Evolutionary conservation across 176 grass and related monocot species (phyloP).

Genomic region (Thalia dealbata): DNA sequence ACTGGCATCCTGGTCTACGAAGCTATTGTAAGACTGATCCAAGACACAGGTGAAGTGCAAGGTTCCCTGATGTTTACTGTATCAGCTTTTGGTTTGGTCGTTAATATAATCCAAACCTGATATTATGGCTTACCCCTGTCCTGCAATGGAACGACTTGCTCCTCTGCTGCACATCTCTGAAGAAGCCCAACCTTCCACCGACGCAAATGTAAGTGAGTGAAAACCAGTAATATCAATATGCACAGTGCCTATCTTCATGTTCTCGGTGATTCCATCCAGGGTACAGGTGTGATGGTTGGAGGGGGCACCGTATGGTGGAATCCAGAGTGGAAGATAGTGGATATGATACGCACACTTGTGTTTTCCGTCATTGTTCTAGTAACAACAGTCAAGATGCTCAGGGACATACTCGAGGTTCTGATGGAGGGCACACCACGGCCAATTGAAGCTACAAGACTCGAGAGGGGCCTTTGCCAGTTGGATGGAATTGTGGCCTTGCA

Average conservation of each 20-base stretch:
- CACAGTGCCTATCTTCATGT: constrained; percentile 17
- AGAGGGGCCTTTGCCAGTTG: constrained; percentile 2
- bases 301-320: constrained; percentile 11
- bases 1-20: constrained; percentile 8
- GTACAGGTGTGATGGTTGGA: constrained; percentile 7
- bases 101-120: neutral
- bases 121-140: neutral
- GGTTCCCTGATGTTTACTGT: constrained; percentile 9
- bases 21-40: constrained; percentile 8
- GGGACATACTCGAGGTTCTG: constrained; percentile 11
- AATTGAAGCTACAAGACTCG: constrained; percentile 8
- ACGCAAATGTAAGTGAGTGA: neutral
- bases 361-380: constrained; percentile 11
- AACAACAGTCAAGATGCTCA: constrained; percentile 7
- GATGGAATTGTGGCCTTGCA: neutral
- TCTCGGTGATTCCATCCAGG: constrained; percentile 6
- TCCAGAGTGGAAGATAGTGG: neutral
- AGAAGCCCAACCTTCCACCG: neutral
- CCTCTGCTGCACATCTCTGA: neutral
- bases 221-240: neutral
- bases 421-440: constrained; percentile 9
- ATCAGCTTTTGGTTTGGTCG: constrained; percentile 5
- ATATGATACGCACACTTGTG: constrained; percentile 8
- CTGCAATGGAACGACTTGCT: neutral
- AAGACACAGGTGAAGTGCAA: neutral